Conservation (phyloP, 1,284 basidiomycete genomes). For the Cryptococcus wingfieldii region DNA sequence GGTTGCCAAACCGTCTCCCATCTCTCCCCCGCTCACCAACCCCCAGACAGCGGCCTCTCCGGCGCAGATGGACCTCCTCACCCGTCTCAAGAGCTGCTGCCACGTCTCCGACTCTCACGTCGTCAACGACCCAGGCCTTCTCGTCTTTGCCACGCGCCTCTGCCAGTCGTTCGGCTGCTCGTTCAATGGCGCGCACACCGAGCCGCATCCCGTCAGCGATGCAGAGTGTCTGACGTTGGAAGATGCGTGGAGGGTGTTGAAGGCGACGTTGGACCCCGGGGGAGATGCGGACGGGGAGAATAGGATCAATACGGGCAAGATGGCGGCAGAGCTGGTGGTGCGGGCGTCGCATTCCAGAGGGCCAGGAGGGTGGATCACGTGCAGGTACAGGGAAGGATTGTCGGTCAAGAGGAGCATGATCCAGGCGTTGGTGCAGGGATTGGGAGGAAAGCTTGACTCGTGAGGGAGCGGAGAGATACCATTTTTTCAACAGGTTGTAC, state of each 20-base stretch:
- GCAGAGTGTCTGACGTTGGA: slow-evolving; percentile 43
- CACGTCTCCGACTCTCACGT: slow-evolving; percentile 48
- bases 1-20: slow-evolving; percentile 9
- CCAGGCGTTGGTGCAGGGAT: slow-evolving; percentile 39
- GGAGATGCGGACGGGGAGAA: slow-evolving; percentile 45
- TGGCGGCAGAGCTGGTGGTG: slow-evolving; percentile 48
- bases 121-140: slow-evolving; percentile 46
- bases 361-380: slow-evolving; percentile 35
- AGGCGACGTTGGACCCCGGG: slow-evolving; percentile 39
- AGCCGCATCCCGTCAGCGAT: slow-evolving; percentile 29
- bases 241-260: slow-evolving; percentile 44
- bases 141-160: slow-evolving; percentile 48
- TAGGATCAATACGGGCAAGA: slow-evolving; percentile 47
- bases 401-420: slow-evolving; percentile 40
- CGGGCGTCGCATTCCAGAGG: slow-evolving; percentile 39
- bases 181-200: slow-evolving; percentile 38
- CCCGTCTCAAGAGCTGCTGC: slow-evolving; percentile 46
- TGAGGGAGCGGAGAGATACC: neutral
- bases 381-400: slow-evolving; percentile 45
- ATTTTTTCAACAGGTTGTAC: too few relatives aligned
- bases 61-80: slow-evolving; percentile 39
- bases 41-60: neutral
- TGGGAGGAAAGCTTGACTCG: slow-evolving; percentile 43
- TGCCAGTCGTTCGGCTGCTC: slow-evolving; percentile 46
- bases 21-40: slow-evolving; percentile 9